Percentiles rank a stretch among this genome's conserved stretches.
Conservation (phyloP, 2,329 filamentous ascomycete genomes). For the Saccharata proteae region DNA sequence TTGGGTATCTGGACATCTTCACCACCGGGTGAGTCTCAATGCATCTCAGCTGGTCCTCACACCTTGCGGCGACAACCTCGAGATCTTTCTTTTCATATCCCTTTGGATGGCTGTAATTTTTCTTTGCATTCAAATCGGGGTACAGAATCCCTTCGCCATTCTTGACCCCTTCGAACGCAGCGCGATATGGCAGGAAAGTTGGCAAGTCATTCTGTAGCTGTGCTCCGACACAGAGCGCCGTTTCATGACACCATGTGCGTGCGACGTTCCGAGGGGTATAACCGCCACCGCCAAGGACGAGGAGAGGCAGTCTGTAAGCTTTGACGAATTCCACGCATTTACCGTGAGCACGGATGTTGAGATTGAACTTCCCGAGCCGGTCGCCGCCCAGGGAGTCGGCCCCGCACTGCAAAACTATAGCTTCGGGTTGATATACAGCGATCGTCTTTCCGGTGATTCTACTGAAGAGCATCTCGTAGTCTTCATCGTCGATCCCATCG, state of each 20-base stretch:
- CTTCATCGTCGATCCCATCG: slow-evolving; percentile 81
- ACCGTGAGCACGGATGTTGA: slow-evolving; percentile 90
- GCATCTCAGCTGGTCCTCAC: slow-evolving; percentile 77
- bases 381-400: slow-evolving; percentile 92
- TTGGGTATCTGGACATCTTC: slow-evolving; percentile 3
- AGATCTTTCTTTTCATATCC: slow-evolving; percentile 68
- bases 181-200: slow-evolving; percentile 68
- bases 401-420: slow-evolving; percentile 90
- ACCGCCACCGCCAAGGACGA: slow-evolving; percentile 87
- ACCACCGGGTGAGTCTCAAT: slow-evolving; percentile 58
- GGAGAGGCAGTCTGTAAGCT: slow-evolving; percentile 62
- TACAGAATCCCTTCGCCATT: slow-evolving; percentile 61
- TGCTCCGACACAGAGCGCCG: slow-evolving; percentile 71
- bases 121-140: slow-evolving; percentile 66
- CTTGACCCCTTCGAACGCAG: slow-evolving; percentile 71
- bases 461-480: slow-evolving; percentile 79
- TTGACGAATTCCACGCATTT: slow-evolving; percentile 87
- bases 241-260: slow-evolving; percentile 94
- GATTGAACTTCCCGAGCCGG: slow-evolving; percentile 86
- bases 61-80: slow-evolving; percentile 61
- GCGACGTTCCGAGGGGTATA: slow-evolving; percentile 96
- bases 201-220: slow-evolving; percentile 65
- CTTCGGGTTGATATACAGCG: slow-evolving; percentile 72
- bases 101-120: slow-evolving; percentile 54
- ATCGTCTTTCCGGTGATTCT: slow-evolving; percentile 67